Conservation (phyloP, 495 filamentous ascomycete species). For the Aspergillus nidulans region DNA sequence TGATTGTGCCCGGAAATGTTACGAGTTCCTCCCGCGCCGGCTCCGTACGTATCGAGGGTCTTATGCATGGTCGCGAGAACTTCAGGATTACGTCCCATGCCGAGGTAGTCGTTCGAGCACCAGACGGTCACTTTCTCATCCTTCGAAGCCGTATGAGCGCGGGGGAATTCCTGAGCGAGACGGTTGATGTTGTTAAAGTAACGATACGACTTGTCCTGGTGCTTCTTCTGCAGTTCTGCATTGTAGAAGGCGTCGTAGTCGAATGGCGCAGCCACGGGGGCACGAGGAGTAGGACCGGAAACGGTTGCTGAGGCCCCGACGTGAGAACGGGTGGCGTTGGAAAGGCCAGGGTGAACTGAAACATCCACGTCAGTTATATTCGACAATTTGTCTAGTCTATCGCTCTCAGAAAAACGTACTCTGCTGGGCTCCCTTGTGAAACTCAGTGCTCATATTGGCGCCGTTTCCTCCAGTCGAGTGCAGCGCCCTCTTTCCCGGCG, state of each 20-base stretch:
- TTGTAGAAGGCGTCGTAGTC: constrained; percentile 90
- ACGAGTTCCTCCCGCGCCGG: constrained; percentile 89
- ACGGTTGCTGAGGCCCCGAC: constrained; percentile 8
- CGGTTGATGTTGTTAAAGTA: constrained; percentile 99
- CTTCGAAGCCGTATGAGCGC: constrained; percentile 79
- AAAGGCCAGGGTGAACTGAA: constrained; percentile 23
- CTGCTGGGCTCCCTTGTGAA: constrained; percentile 56
- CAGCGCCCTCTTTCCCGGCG: constrained; percentile 60
- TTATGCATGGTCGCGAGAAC: constrained; percentile 91
- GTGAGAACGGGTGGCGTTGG: constrained; percentile 3
- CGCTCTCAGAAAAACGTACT: constrained; percentile 37
- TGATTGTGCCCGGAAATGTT: constrained; percentile 98
- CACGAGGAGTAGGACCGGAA: constrained; percentile 34
- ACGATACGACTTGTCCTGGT: constrained; percentile 98
- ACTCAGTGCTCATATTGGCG: constrained; percentile 63
- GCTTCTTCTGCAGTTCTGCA: constrained; percentile 90
- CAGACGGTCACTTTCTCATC: constrained; percentile 95
- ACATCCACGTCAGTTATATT: constrained; percentile 8
- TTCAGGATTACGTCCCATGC: constrained; percentile 88
- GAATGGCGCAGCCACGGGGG: constrained; percentile 57
- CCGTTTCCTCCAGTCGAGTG: constrained; percentile 73
- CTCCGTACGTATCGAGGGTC: constrained; percentile 90
- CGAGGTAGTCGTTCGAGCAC: constrained; percentile 98
- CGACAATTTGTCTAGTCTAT: too few species aligned
- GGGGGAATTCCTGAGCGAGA: constrained; percentile 91